A percentile compares a stretch with the other conserved stretches of the same genome.
Conservation (phyloP, 2,329 filamentous ascomycete species). For the Aspergillus fructus region DNA sequence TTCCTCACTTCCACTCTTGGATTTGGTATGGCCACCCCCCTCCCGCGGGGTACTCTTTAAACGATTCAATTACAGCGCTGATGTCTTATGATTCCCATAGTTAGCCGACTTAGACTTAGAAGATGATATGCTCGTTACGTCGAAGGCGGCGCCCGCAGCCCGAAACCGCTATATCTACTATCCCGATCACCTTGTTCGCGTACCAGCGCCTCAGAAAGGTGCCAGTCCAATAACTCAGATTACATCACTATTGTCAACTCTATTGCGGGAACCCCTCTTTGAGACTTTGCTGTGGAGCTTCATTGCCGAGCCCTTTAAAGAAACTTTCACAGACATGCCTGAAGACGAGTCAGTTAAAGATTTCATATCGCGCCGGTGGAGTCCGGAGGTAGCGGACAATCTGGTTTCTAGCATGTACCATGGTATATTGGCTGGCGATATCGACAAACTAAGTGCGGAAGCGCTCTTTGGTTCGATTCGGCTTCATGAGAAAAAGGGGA, state of each 20-base stretch:
- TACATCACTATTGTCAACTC: constrained; percentile 27
- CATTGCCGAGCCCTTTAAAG: constrained; percentile 30
- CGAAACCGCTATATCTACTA: constrained; percentile 82
- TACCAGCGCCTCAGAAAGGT: constrained; percentile 50
- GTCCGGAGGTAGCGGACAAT: constrained; percentile 64
- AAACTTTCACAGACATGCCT: constrained; percentile 35
- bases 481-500: constrained; percentile 45
- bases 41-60: not conserved
- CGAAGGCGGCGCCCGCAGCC: constrained; percentile 52
- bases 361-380: constrained; percentile 60
- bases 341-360: constrained; percentile 70
- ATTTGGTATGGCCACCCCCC: constrained; percentile 60
- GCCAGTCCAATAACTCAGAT: constrained; percentile 27
- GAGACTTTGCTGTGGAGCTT: constrained; percentile 43
- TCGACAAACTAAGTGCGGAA: constrained; percentile 74
- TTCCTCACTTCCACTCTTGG: constrained; percentile 63
- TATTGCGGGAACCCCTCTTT: constrained; percentile 59
- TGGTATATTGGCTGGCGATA: constrained; percentile 89
- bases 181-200: constrained; percentile 71
- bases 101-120: constrained; percentile 57
- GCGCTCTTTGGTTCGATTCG: constrained; percentile 56
- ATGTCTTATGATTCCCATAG: constrained; percentile 38
- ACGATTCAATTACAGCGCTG: not conserved
- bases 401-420: constrained; percentile 74
- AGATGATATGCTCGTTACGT: constrained; percentile 57